Evolutionary conservation across 2,329 filamentous ascomycete species (phyloP), one percentile per base, ranked within the genome.

Genomic region (Colletotrichum cordylinicola): DNA sequence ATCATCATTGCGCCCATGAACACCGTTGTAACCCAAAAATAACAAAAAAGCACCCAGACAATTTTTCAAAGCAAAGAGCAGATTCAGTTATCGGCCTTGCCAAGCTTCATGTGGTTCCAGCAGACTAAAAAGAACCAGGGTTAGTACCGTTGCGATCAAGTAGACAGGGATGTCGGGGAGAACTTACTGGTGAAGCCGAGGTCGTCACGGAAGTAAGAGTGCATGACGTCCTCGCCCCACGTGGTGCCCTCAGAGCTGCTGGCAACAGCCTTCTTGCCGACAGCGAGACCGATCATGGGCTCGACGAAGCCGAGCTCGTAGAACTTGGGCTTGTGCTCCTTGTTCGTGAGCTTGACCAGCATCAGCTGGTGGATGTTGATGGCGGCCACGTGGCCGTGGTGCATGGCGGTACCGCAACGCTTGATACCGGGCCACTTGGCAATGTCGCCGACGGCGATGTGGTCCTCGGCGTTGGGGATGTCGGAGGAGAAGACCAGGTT

Each of bases 351-450:
- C 43, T 83, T 82, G 69, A 85, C 80, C 60, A 91, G 82, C 81
- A 94, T 91, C 29, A 88, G 85, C 83, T 93, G 90, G 84, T 94
- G 90, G 70, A 94, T 89, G 81, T 96, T 96, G 69, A 89, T 84
- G 8, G 91, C 94, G 4, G 90, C 90, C 76, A 90, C 88, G 80
- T 92, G 90, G 48, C 94, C 94, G 87, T 93, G 92, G 80, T 94
- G 91, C 90, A 96, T 94, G 39, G 94, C 94, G 18, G 88, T 91
- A 29, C 94, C 94, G 79, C 93, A 95, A 60, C 94, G 93, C 87
- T 95, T 96, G 85, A 96, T 95, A 58, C 94, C 94, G 0, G 93
- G 90, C 94, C 94, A 96, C 64, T 87, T 86, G 37, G 90, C 90
- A 18, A 94, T 86, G 81, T 96, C 94, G 18, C 94, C 94, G 29